Evolutionary conservation across 2,329 filamentous ascomycete genomes (phyloP).

Genomic region (Scorias spongiosa): DNA sequence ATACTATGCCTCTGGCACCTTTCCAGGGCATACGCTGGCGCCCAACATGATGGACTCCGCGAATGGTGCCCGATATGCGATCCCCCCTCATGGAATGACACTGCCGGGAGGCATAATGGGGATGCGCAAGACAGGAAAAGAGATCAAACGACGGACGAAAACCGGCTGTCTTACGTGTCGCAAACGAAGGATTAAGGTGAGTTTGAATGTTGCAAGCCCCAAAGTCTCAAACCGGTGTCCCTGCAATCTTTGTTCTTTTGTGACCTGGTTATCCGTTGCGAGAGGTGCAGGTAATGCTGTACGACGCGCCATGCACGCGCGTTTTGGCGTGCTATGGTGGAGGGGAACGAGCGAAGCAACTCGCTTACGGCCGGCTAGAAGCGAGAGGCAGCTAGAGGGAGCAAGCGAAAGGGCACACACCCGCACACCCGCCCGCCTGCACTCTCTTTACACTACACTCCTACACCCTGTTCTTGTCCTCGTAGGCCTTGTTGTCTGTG

Average conservation of each 20-base stretch:
- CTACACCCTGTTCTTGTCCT: neutral
- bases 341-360: neutral
- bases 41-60: slow-evolving; percentile 10
- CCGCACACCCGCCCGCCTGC: no score
- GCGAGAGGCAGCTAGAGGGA: slow-evolving; percentile 1
- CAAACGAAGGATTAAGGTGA: slow-evolving; percentile 56
- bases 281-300: neutral
- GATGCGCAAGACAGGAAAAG: slow-evolving; percentile 48
- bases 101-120: slow-evolving; percentile 43
- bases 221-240: no score
- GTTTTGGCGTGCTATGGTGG: neutral
- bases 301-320: slow-evolving; percentile 1
- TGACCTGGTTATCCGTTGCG: no score
- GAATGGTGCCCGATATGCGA: slow-evolving; percentile 36
- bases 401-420: slow-evolving; percentile 2
- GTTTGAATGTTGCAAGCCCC: slow-evolving; percentile 14
- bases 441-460: no score
- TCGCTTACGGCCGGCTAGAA: neutral
- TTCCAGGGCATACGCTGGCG: slow-evolving; percentile 11
- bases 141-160: slow-evolving; percentile 56
- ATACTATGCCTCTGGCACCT: slow-evolving; percentile 9
- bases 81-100: slow-evolving; percentile 32
- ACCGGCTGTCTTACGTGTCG: slow-evolving; percentile 40
- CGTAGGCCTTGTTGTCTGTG: neutral
- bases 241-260: no score